Base-by-base conservation (phyloP, 805 yeast species). In the Lipomyces kockii region DNA sequence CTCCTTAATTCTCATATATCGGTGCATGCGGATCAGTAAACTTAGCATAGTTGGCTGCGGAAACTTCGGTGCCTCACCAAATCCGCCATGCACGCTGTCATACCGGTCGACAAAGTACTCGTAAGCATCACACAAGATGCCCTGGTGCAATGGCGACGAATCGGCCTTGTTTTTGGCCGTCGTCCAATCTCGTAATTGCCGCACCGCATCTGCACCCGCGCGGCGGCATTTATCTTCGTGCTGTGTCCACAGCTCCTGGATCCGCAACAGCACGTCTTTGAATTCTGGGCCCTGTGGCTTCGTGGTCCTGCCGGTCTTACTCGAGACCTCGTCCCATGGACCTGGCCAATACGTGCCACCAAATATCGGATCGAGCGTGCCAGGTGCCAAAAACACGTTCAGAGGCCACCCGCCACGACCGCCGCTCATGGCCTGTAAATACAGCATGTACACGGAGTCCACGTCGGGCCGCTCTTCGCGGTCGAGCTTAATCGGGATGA, bases 281-380 rank as follows among this genome's bases (percentile, higher is more conserved):
- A 80, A 74, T 58, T 71, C 73, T 29, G 74, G 72, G 12, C 63
- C 62, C n/a, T 29, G 39, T 1, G 70, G 64, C 25, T 39, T 57
- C 25, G 58, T 46, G 3, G 61, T 51, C 32, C 71, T 63, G 8
- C 69, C 69, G 2, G 71, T 62, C 54, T 62, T 58, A 29, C 35
- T 58, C 20, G 64, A n/a, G 22, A 67, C 61, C 62, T 65, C 72
- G 14, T 70, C 76, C 61, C 66, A 55, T 1, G 80, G 79, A 2
- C 80, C 80, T 1, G 78, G 74, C 79, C 80, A 78, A 64, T 77
- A 80, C 5, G 80, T 78, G 3, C 82, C 82, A 2, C 80, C 82
- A 63, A 73, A 77, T 43, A 79, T 73, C 17, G 82, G 82, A 46
- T 73, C 73, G 58, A 76, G 72, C 0, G 75, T 60, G 2, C 74